Evolutionary conservation across 2,329 filamentous ascomycete species (phyloP).

Genomic region (Claviceps humidiphila): DNA sequence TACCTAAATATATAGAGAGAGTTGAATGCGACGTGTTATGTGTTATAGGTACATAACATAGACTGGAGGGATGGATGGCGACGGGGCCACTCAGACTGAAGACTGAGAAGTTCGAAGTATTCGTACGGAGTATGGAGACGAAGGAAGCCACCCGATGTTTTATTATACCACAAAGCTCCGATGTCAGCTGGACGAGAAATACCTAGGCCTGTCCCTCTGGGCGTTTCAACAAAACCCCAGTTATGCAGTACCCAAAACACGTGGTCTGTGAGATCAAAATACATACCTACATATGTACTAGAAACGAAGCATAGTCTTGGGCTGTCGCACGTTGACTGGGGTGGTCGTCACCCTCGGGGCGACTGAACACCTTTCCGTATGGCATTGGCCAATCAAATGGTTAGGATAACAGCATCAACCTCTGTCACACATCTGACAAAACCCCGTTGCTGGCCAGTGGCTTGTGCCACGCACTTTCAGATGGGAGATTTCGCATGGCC

Average conservation of each 20-base stretch:
- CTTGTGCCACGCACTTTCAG: conserved; percentile 3
- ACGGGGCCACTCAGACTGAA: no score
- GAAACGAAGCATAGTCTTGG: conserved; percentile 1
- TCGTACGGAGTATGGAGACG: background rate
- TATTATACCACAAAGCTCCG: conserved; percentile 2
- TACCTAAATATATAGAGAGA: no score
- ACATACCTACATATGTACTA: background rate
- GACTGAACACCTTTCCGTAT: background rate
- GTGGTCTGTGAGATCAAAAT: background rate
- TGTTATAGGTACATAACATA: no score
- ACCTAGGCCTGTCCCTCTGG: background rate
- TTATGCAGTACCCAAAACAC: background rate
- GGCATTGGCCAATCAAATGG: conserved; percentile 3
- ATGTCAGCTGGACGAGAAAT: background rate
- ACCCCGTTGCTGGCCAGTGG: background rate
- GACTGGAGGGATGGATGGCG: no score
- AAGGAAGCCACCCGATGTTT: background rate
- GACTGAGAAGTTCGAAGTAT: no score
- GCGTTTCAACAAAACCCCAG: background rate
- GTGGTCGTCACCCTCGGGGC: background rate
- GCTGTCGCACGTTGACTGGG: conserved; percentile 1
- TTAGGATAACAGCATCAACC: conserved; percentile 3
- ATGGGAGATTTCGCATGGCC: no score
- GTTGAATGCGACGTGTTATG: no score
- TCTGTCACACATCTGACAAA: conserved; percentile 1